Conservation (phyloP, 2,329 filamentous ascomycete genomes). For the Helicocarpus griseus region DNA sequence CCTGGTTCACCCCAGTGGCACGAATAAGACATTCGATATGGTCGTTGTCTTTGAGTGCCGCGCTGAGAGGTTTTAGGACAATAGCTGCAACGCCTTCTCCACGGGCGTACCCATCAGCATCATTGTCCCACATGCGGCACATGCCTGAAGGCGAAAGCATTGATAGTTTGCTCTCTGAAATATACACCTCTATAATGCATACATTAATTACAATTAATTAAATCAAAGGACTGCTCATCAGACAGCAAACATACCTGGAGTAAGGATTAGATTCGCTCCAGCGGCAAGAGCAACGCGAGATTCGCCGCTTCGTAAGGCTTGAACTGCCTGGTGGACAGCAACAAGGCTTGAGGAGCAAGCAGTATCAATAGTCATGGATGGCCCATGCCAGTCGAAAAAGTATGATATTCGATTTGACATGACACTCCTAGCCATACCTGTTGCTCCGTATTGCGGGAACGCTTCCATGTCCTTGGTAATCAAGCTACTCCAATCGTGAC, state of each 20-base stretch:
- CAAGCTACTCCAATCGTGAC: constrained; percentile 21
- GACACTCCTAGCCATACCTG: constrained; percentile 20
- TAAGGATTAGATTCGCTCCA: too few relatives aligned
- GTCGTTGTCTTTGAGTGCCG: constrained; percentile 37
- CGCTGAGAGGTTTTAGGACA: constrained; percentile 39
- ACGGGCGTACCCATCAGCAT: constrained; percentile 39
- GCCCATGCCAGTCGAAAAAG: constrained; percentile 21
- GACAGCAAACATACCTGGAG: too few relatives aligned
- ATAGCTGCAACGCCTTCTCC: constrained; percentile 42
- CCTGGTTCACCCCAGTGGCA: constrained; percentile 20
- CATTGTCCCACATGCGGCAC: constrained; percentile 36
- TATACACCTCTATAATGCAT: constrained; percentile 17
- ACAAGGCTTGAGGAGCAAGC: constrained; percentile 21
- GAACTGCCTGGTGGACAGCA: constrained; percentile 15
- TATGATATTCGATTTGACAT: constrained; percentile 23
- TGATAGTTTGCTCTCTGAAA: constrained; percentile 16
- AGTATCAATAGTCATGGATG: constrained; percentile 41
- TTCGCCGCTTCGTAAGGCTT: constrained; percentile 15
- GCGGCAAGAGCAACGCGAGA: constrained; percentile 16
- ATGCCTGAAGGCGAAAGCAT: constrained; percentile 41
- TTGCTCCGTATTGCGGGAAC: constrained; percentile 15
- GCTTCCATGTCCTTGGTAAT: constrained; percentile 14
- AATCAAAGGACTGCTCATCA: too few relatives aligned
- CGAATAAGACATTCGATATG: constrained; percentile 29
- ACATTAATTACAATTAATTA: too few relatives aligned